Evolutionary conservation across 139 green algal species (phyloP), one percentile per base, ranked within the genome.

Genomic region (Chlorella sp.): DNA sequence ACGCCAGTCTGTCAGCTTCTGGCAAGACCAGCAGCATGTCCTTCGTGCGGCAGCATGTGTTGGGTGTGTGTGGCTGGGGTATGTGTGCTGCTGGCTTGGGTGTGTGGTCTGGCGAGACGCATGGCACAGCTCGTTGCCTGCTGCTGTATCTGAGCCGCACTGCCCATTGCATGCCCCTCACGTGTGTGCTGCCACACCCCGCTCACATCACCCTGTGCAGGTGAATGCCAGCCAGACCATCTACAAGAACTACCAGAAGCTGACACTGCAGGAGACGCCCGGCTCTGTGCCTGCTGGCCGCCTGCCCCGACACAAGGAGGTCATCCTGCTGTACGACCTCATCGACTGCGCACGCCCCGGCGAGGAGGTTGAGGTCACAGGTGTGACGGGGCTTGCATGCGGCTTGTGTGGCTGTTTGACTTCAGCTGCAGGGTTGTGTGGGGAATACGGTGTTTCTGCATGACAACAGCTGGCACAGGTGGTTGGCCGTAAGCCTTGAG

Each of bases 181-280:
- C 10, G 42, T 55, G 10, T 55, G 42, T 55, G 10, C 42, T 17
- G 17, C 10, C 42, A 55, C 42, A 10, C 42, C 42, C 17, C 42
- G 42, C 10, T 55, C 10, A 55, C 42, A 17, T 17, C 42, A 26
- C 10, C 42, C 42, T 55, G 42, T 35, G 42, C 88, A 93, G 87
- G 69, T 96, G 27, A 95, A 96, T 74, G 80, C 78, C 50, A 72
- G 72, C n/a, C 82, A 97, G 85, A 99, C 95, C 2, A 74, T 97
- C 34, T 99, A 99, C 89, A 82, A 91, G 55, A 97, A 99, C 85
- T 99, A 97, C 81, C 95, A 99, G 87, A 97, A 97, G 87, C 79
- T 99, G 31, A 97, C 92, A 36, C 86, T 99, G 82, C 95, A 99
- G 87, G 95, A 99, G 82, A 87, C 80, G 35, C 95, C 95, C 6